A percentile compares a stretch with the other conserved stretches of the same genome.
Evolutionary conservation across 1,139 yeast species (phyloP).

Genomic region (Hyphopichia pseudoburtonii): DNA sequence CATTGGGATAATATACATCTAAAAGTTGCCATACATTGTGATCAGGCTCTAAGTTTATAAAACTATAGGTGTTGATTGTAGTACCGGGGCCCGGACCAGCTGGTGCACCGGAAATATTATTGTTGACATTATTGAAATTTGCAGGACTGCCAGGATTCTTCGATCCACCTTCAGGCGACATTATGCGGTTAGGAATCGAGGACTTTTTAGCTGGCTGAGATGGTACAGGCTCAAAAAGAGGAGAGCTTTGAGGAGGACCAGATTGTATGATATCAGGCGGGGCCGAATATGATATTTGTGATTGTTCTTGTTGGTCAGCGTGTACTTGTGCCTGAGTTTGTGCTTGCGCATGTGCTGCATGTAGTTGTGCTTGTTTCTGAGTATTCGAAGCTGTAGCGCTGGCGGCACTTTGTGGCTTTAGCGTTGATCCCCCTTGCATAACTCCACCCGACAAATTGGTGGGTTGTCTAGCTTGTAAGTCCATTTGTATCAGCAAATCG

Average conservation of each 20-base stretch:
- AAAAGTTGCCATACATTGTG: conserved; percentile 58
- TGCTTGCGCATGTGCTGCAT: conserved; percentile 1
- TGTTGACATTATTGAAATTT: background rate
- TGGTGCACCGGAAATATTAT: conserved; percentile 13
- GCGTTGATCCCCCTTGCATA: background rate
- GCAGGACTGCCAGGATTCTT: conserved; percentile 4
- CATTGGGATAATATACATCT: conserved; percentile 62
- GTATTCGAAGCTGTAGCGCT: background rate
- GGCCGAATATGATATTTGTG: background rate
- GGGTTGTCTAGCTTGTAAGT: conserved; percentile 17
- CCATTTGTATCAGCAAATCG: conserved; percentile 52
- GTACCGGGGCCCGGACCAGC: conserved; percentile 1
- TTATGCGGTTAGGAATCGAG: conserved; percentile 2
- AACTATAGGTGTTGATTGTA: conserved; percentile 11
- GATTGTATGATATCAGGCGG: conserved; percentile 8
- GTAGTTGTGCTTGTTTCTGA: conserved; percentile 4
- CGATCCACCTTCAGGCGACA: conserved; percentile 11
- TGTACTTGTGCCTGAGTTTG: conserved; percentile 1
- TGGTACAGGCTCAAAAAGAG: conserved; percentile 2
- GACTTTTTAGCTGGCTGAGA: conserved; percentile 6
- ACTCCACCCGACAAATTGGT: conserved; percentile 3
- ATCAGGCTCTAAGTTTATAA: conserved; percentile 59
- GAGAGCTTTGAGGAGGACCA: too few relatives aligned
- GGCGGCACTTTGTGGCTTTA: conserved; percentile 1
- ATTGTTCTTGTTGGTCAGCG: conserved; percentile 2